Percentiles rank a stretch among this genome's conserved stretches.
These are phyloP conservation scores for Sugiyamaella smithiae DNA, from an alignment of 805 yeast species.

Conservation along the genomic window DNA sequence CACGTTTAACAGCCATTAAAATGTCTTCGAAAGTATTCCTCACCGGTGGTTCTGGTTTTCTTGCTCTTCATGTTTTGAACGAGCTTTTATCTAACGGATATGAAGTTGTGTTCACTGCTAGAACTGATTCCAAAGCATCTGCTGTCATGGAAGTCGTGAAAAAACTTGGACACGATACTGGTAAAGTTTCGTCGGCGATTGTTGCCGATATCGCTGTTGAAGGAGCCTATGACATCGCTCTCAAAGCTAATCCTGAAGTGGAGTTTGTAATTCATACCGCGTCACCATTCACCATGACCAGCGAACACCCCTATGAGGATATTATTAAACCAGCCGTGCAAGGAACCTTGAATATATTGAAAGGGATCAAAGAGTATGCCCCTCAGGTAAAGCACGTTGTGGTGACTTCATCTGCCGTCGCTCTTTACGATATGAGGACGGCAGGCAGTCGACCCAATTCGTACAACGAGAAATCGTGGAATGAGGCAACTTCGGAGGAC, in stretches of 20 bases:
- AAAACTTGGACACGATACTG: neutral
- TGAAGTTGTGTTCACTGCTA: conserved; percentile 48
- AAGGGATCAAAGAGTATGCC: conserved; percentile 38
- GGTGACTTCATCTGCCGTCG: conserved; percentile 51
- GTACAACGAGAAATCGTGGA: conserved; percentile 32
- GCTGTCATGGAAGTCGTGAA: neutral
- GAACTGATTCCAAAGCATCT: conserved; percentile 38
- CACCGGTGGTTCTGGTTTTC: conserved; percentile 28
- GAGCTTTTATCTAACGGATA: conserved; percentile 40
- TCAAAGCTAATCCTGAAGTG: conserved; percentile 39
- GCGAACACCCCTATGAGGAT: conserved; percentile 41
- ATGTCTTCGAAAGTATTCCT: conserved; percentile 20
- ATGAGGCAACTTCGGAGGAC: conserved; percentile 33
- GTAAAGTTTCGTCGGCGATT: conserved; percentile 8
- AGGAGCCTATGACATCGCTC: conserved; percentile 49
- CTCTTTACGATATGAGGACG: conserved; percentile 25
- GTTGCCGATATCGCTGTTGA: conserved; percentile 33
- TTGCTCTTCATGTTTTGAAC: conserved; percentile 23
- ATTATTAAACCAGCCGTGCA: conserved; percentile 46
- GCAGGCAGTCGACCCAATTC: conserved; percentile 40
- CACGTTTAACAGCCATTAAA: no score
- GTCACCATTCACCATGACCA: conserved; percentile 37
- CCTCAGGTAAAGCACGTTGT: conserved; percentile 45
- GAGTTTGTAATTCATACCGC: conserved; percentile 41
- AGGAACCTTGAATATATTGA: conserved; percentile 46